Conservation (phyloP, 441 rosid species). For the Metrosideros polymorpha region DNA sequence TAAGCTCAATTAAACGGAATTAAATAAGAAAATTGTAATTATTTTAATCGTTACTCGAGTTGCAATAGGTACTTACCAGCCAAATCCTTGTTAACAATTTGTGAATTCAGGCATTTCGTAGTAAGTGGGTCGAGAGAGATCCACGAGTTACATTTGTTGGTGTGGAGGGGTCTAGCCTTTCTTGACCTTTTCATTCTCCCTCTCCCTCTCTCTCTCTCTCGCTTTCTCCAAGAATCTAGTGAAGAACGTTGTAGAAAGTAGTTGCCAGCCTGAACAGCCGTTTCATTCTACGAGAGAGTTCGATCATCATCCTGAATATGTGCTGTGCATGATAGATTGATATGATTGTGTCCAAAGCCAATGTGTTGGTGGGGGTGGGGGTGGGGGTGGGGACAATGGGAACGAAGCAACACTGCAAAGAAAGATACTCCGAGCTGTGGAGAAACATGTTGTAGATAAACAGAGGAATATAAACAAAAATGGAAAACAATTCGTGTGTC, state of each 20-base stretch:
- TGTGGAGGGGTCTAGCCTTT: neutral
- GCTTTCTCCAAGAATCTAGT: slow-evolving; percentile 6
- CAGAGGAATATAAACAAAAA: neutral
- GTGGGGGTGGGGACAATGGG: neutral
- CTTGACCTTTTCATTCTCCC: neutral
- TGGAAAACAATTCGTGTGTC: neutral
- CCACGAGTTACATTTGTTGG: neutral
- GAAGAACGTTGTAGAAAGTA: slow-evolving; percentile 14
- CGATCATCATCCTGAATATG: slow-evolving; percentile 4
- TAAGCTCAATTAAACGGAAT: neutral
- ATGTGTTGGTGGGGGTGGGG: neutral
- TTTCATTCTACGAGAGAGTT: neutral
- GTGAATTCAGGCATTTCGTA: neutral
- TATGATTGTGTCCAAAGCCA: neutral
- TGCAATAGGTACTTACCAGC: neutral
- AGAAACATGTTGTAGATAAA: neutral
- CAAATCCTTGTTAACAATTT: neutral
- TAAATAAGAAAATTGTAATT: neutral
- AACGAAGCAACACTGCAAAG: neutral
- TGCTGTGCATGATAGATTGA: neutral
- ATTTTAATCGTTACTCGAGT: neutral
- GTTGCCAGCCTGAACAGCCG: neutral
- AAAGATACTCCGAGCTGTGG: neutral
- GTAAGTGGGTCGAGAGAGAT: neutral
- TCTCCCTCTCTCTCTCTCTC: neutral